Evolutionary conservation across 257 asterid species (phyloP).

Genomic region (Capsicum rhomboideum): DNA sequence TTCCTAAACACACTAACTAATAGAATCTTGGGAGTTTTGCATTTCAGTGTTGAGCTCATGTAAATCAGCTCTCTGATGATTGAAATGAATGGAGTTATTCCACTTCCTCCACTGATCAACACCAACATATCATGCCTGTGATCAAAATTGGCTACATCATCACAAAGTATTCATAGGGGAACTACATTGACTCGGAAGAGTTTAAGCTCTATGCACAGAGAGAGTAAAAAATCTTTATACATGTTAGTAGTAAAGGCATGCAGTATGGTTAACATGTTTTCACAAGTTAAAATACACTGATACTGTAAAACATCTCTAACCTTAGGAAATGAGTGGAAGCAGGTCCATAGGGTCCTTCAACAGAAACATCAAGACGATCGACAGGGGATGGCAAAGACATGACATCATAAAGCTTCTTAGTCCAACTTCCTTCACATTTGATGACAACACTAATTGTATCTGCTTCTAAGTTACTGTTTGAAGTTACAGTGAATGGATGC

Average conservation of each 20-base stretch:
- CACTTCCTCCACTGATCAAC: constrained; percentile 98
- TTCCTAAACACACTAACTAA: constrained; percentile 63
- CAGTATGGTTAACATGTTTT: background rate
- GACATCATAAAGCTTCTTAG: constrained; percentile 53
- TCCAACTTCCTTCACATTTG: constrained; percentile 87
- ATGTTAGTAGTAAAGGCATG: background rate
- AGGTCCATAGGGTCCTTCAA: constrained; percentile 97
- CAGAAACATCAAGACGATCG: constrained; percentile 50
- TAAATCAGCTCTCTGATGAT: constrained; percentile 63
- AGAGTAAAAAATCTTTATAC: background rate
- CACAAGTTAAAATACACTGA: background rate
- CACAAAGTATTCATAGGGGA: background rate
- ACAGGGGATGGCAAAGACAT: constrained; percentile 50
- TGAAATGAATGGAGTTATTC: constrained; percentile 88
- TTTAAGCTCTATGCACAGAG: background rate
- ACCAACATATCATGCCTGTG: constrained; percentile 73
- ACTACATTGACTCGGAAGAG: background rate
- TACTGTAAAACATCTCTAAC: constrained; percentile 13
- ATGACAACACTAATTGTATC: constrained; percentile 68
- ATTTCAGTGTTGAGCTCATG: constrained; percentile 32
- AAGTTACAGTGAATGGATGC: constrained; percentile 92
- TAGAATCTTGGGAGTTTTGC: constrained; percentile 48
- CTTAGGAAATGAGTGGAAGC: constrained; percentile 63
- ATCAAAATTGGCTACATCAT: background rate
- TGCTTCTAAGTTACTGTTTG: constrained; percentile 58